Conservation (phyloP, 1,139 yeast species). For the Protomyces inundatus region DNA sequence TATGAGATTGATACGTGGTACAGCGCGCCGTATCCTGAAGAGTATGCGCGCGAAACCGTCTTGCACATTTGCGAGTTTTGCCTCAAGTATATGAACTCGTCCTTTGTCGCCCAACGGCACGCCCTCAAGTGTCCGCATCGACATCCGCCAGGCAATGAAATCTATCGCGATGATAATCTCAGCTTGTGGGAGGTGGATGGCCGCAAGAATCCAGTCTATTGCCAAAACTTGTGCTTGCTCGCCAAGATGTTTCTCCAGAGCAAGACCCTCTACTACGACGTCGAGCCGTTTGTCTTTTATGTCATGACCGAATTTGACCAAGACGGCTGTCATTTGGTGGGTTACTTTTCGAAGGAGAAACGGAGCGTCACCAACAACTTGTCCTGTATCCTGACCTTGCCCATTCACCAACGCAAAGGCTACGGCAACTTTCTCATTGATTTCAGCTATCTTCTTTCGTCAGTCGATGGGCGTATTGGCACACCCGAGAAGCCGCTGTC, state of each 20-base stretch:
- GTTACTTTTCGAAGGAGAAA: slow-evolving; percentile 72
- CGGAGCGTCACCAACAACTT: slow-evolving; percentile 60
- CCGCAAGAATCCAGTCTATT: slow-evolving; percentile 65
- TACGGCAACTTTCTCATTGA: slow-evolving; percentile 85
- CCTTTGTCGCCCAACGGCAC: slow-evolving; percentile 65
- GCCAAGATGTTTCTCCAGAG: slow-evolving; percentile 87
- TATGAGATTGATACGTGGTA: slow-evolving; percentile 86
- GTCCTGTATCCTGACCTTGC: slow-evolving; percentile 84
- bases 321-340: slow-evolving; percentile 69
- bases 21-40: slow-evolving; percentile 89
- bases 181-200: slow-evolving; percentile 93
- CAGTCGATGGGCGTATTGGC: slow-evolving; percentile 72
- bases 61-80: slow-evolving; percentile 82
- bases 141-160: slow-evolving; percentile 89
- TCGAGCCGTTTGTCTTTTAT: slow-evolving; percentile 89
- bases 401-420: slow-evolving; percentile 81
- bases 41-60: slow-evolving; percentile 58
- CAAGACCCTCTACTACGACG: slow-evolving; percentile 87
- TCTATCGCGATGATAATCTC: slow-evolving; percentile 63
- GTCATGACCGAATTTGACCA: slow-evolving; percentile 67
- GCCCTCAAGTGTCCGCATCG: slow-evolving; percentile 43
- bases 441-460: slow-evolving; percentile 73
- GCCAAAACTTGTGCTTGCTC: slow-evolving; percentile 81
- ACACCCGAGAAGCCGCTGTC: slow-evolving; percentile 94
- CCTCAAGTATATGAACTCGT: slow-evolving; percentile 70